phyloP scores from a whole-genome alignment of 2,329 filamentous ascomycete species.

The Chaetomiaceae sp. region DNA sequence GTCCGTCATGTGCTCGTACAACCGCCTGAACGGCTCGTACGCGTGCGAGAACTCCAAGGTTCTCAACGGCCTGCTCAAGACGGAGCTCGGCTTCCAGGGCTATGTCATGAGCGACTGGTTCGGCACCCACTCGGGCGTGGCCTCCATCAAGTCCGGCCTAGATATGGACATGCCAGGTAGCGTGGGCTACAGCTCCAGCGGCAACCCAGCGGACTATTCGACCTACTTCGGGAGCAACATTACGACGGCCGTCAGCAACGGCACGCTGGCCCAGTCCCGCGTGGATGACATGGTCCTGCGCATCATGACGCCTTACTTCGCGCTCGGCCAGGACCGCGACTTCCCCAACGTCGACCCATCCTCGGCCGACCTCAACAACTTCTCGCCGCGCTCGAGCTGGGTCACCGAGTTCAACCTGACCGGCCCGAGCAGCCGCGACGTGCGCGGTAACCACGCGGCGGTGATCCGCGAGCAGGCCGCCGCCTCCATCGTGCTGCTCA shows the following conservation, averaged over 20 bases:
- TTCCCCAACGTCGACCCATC: too few species aligned
- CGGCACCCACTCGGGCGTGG: constrained; percentile 64
- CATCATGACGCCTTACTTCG: constrained; percentile 67
- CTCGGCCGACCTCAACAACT: constrained; percentile 66
- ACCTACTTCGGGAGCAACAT: constrained; percentile 83
- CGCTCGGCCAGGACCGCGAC: constrained; percentile 51
- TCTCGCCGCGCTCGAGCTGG: constrained; percentile 60
- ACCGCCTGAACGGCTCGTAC: constrained; percentile 61
- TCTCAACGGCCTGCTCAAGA: constrained; percentile 57
- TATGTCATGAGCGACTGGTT: constrained; percentile 54
- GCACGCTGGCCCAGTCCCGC: constrained; percentile 79
- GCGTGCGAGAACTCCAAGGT: constrained; percentile 59
- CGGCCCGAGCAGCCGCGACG: constrained; percentile 77
- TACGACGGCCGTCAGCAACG: constrained; percentile 81
- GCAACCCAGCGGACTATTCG: too few species aligned
- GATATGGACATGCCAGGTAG: constrained; percentile 92
- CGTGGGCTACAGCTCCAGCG: constrained; percentile 64
- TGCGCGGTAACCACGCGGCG: constrained; percentile 65
- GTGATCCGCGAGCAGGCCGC: constrained; percentile 72
- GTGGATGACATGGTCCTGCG: constrained; percentile 89
- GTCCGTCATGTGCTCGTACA: constrained; percentile 48
- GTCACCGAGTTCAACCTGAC: constrained; percentile 65
- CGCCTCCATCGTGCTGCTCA: constrained; percentile 80
- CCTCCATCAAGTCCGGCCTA: constrained; percentile 63
- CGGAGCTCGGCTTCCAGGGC: constrained; percentile 60